Conservation (phyloP, 768 basidiomycete genomes). For the Lactarius sp. region DNA sequence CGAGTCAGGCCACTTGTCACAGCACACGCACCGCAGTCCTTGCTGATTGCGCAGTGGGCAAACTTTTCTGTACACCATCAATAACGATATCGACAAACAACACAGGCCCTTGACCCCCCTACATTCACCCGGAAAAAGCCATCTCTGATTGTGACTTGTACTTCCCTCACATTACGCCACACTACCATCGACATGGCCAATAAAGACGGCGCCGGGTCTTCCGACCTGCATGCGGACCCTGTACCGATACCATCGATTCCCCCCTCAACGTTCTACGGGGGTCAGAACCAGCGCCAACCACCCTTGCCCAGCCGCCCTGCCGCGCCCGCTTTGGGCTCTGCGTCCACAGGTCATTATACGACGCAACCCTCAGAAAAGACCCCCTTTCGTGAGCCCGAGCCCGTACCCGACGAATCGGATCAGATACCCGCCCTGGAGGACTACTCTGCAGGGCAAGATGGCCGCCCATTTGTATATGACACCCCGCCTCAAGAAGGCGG, state of each 20-base stretch:
- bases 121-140: no score
- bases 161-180: not conserved
- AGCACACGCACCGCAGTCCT: no score
- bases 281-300: conserved; percentile 30
- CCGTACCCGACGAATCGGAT: conserved; percentile 27
- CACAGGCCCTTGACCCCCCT: no score
- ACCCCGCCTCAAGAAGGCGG: conserved; percentile 12
- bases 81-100: no score
- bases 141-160: not conserved
- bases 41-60: no score
- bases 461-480: conserved; percentile 21
- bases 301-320: conserved; percentile 35
- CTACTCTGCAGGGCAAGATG: conserved; percentile 10
- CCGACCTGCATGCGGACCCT: conserved; percentile 2
- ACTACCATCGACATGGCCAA: conserved; percentile 9
- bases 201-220: conserved; percentile 5
- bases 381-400: conserved; percentile 32
- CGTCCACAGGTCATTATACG: conserved; percentile 34
- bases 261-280: conserved; percentile 25
- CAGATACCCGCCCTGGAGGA: conserved; percentile 8
- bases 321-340: conserved; percentile 33
- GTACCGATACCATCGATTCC: conserved; percentile 26
- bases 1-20: no score
- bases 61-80: no score
- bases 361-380: conserved; percentile 28